Percentiles rank a stretch among this genome's conserved stretches.
Conservation (phyloP, 148 eudicot genomes). For the Dianthus caryophyllus region DNA sequence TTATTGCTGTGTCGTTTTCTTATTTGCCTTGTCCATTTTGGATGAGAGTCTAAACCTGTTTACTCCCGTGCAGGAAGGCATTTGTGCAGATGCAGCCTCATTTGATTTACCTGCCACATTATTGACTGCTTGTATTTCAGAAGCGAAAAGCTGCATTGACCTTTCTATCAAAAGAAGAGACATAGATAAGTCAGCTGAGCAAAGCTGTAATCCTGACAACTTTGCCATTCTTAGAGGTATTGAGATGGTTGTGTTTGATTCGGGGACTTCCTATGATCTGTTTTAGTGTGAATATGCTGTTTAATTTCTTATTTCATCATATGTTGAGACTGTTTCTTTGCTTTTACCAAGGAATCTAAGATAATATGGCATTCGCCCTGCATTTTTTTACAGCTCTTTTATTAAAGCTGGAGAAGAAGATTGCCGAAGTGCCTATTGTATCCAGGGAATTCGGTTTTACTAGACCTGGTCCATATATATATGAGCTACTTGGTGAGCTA, state of each 20-base stretch:
- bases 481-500: constrained; percentile 75
- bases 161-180: constrained; percentile 73
- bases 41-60: constrained; percentile 10
- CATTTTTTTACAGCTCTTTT: constrained; percentile 66
- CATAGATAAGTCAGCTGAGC: constrained; percentile 55
- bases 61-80: constrained; percentile 58
- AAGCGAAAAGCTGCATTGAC: constrained; percentile 81
- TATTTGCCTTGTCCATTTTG: not conserved
- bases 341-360: constrained; percentile 3
- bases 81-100: constrained; percentile 97
- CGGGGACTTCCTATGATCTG: constrained; percentile 8
- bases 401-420: constrained; percentile 89
- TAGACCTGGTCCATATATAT: constrained; percentile 89
- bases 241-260: constrained; percentile 11
- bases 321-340: not conserved
- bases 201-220: constrained; percentile 70
- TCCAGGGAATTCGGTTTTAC: constrained; percentile 91
- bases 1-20: constrained; percentile 1
- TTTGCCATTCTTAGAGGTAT: constrained; percentile 97
- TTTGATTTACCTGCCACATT: constrained; percentile 77
- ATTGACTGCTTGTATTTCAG: constrained; percentile 83
- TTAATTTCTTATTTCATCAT: not conserved
- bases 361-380: constrained; percentile 5
- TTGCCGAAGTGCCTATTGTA: constrained; percentile 80
- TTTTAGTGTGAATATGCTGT: not conserved